Evolutionary conservation across 805 yeast genomes (phyloP), one percentile per base, ranked within the genome.

Genomic region (Myxozyma nipponensis): DNA sequence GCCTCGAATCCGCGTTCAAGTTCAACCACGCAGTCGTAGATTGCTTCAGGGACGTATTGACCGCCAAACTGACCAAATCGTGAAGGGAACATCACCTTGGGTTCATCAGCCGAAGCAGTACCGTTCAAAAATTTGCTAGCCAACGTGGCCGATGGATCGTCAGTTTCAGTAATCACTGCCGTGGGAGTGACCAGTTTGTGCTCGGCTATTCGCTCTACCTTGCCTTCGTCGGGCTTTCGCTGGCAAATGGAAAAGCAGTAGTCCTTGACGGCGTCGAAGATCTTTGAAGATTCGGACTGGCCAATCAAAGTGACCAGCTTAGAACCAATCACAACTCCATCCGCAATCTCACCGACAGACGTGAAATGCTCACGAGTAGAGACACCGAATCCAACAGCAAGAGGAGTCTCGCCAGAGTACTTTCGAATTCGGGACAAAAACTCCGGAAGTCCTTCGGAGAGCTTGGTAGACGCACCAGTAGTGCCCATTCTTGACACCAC

Each of bases 401-500:
- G 67, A 32, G 96, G 95, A 37, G 78, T 83, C 45, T 81, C 83
- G 21, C 82, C 81, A n/a, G 95, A 77, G 63, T 78, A 76, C 53
- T 78, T 75, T 66, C 95, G 79, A 17, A 93, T 95, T 59, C 88
- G 81, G 25, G 74, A 72, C 60, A 93, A 81, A 56, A 93, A 76
- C 38, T 73, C 79, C 23, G 81, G 78, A 49, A 91, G 78, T 56
- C 82, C 83, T 4, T 72, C 62, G 42, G 81, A 75, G 39, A 95
- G 80, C 21, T 76, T 72, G 18, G 83, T 77, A 21, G 82, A 72
- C 34, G 95, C 91, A 66, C 99, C 98, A 25, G 99, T 93, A 51
- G 95, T 83, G 59, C 98, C 97, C 99, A 93, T 93, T 68, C 95
- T 80, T 2, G 96, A 88, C 17, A 93, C 98, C 36, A 93, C 98